Evolutionary conservation across 1,139 yeast species (phyloP), one percentile per base, ranked within the genome.

Genomic region (Diutina catenulata): DNA sequence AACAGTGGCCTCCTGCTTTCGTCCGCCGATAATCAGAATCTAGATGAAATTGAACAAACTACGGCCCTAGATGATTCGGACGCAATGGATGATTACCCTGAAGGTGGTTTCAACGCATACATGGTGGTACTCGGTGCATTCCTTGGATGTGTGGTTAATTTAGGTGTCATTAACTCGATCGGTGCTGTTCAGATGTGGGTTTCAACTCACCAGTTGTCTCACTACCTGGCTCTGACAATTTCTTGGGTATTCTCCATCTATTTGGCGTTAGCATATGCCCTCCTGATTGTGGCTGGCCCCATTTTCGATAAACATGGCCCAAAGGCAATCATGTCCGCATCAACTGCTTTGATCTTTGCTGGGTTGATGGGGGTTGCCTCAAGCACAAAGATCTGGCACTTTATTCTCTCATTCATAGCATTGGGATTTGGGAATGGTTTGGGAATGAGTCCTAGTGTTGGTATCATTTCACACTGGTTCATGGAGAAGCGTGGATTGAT

Each of bases 151-250:
- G 57, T 72, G 13, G 69, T 74, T n/a, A 68, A 69, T 13, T 77
- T 80, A 51, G 86, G 86, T 2, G 53, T 78, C 26, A 63, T 71
- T 43, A 77, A 76, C 46, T 54, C 78, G 6, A 56, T 70, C 26
- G 83, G 84, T 35, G 76, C 76, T 11, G 64, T 77, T 20, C 80
- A 78, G 50, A 68, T 79, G 2, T 76, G 74, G 49, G 61, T 77
- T 3, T 51, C 70, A 7, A 53, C 59, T 37, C 63, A 77, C 48
- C 80, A 75, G 47, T 59, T 78, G 38, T 51, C 52, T 4, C 10
- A 31, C 3, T 31, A 31, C 18, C 25, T 21, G 25, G 35, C 35
- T 4, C 64, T 28, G 74, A 62, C 8, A 74, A 65, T 22, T 32
- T 45, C 39, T 44, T 39, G 41, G 48, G 46, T 44, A 16, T 45